Evolutionary conservation across 1,284 basidiomycete species (phyloP), one percentile per base, ranked within the genome.

Genomic region (Pseudozyma tsukubaensis): DNA sequence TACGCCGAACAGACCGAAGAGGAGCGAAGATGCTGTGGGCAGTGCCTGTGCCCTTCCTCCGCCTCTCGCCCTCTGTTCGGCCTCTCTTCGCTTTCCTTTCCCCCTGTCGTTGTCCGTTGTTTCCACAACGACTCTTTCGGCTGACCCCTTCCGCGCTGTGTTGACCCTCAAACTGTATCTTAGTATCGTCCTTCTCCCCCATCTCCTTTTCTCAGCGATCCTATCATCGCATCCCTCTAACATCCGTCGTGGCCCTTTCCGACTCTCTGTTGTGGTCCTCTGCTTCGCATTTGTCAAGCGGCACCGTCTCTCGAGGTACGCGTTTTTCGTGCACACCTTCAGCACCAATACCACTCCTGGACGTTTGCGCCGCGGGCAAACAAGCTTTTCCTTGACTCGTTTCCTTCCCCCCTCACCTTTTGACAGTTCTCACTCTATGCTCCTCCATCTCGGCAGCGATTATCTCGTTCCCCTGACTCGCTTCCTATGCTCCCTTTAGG

Each of bases 251-350:
- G 16, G 14, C 10, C 14, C 44, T 39, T 21, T 47, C 19, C 4
- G 1, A 7, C 32, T 52, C 36, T 16, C 21, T 35, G 3, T 29
- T 16, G 13, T n/a, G 19, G 9, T 40, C 5, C 19, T 13, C 45
- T 53, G 58, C 24, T 51, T 39, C 24, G 7, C 16, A 29, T n/a
- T 24, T 21, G 57, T 42, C 60, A 35, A 59, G 60, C 60, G 67
- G 60, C 60, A 59, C 67, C 67, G 67, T 70, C 67, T 63, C 57
- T 63, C 47, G 60, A 68, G 52, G n/a, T 42, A 14, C 5, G 35
- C 18, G 32, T 29, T 29, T 6, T 29, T 12, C 12, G 21, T 32
- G 51, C 48, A 49, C 52, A 7, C 39, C 11, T 43, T 45, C 13
- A 44, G 50, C 52, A 47, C 12, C 24, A 32, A 32, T 8, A 2